Evolutionary conservation across 768 basidiomycete species (phyloP).

Genomic region (Infundibulicybe gibba): DNA sequence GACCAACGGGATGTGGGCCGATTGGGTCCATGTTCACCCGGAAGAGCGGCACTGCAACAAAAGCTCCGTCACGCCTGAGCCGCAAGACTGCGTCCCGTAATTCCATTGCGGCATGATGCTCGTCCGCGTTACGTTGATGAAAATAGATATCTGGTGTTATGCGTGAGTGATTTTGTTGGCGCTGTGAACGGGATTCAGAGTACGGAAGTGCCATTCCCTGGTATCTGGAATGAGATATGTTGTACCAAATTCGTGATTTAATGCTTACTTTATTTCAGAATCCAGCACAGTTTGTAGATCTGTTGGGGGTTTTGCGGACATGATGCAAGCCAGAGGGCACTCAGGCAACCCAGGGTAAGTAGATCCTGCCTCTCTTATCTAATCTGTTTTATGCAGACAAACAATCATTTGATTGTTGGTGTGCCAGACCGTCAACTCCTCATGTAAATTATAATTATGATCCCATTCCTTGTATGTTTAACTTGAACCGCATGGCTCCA

Average conservation of each 20-base stretch:
- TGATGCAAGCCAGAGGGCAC: no score
- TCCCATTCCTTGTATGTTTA: no score
- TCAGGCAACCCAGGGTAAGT: no score
- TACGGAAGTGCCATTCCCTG: conserved; percentile 83
- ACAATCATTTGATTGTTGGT: no score
- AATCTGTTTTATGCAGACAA: no score
- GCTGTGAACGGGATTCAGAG: conserved; percentile 15
- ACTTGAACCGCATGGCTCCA: no score
- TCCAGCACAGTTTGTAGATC: conserved; percentile 58
- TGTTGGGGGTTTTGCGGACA: conserved; percentile 23
- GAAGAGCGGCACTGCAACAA: conserved; percentile 74
- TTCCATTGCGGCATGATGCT: conserved; percentile 62
- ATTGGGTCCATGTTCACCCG: conserved; percentile 66
- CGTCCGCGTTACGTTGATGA: conserved; percentile 58
- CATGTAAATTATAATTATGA: no score
- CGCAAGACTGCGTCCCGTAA: conserved; percentile 70
- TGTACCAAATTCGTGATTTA: not conserved
- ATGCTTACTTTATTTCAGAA: conserved; percentile 56
- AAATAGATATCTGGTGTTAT: conserved; percentile 68
- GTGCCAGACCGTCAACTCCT: no score
- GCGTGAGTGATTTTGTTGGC: not conserved
- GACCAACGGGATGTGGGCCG: conserved; percentile 76
- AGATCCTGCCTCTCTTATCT: no score
- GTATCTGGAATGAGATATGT: not conserved
- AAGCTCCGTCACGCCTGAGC: conserved; percentile 70